phyloP scores from a whole-genome alignment of 2,329 filamentous ascomycete genomes.

The Decorospora gaudefroyi region DNA sequence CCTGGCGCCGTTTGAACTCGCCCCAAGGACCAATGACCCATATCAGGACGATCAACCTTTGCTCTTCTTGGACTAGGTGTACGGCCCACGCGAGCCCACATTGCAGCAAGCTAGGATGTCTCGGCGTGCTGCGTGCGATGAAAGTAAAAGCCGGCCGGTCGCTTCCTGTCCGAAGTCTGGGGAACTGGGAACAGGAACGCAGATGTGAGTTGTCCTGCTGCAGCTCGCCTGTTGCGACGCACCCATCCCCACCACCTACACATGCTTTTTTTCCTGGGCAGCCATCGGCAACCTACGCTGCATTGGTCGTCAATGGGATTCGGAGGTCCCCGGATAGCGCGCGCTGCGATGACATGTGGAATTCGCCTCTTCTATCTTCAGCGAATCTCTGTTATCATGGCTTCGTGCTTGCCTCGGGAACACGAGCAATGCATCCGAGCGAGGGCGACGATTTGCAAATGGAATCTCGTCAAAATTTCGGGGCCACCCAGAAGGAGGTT shows the following conservation, averaged over 20 bases:
- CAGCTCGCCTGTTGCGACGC: conserved; percentile 10
- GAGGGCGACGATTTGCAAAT: conserved; percentile 14
- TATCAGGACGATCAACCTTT: conserved; percentile 12
- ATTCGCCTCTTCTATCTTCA: conserved; percentile 14
- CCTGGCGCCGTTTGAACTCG: conserved; percentile 10
- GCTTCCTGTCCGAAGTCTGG: conserved; percentile 9
- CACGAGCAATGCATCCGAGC: neutral
- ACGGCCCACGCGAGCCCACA: conserved; percentile 14
- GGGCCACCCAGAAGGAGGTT: neutral
- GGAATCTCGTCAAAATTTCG: conserved; percentile 11
- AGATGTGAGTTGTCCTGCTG: too few relatives aligned
- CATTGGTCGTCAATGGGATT: neutral
- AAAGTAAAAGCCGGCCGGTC: conserved; percentile 1
- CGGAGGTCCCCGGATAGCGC: conserved; percentile 11
- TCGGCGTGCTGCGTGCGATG: conserved; percentile 8
- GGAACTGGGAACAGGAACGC: too few relatives aligned
- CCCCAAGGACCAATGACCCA: conserved; percentile 13
- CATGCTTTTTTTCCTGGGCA: conserved; percentile 11
- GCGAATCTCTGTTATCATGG: conserved; percentile 15
- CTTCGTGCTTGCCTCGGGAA: too few relatives aligned
- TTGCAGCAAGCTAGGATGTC: conserved; percentile 10
- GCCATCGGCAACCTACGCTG: conserved; percentile 7
- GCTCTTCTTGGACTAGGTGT: conserved; percentile 9
- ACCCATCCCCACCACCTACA: neutral
- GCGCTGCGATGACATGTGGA: conserved; percentile 3